phyloP scores from a whole-genome alignment of 108 stramenopile genomes.

The Nitzschia inconspicua region DNA sequence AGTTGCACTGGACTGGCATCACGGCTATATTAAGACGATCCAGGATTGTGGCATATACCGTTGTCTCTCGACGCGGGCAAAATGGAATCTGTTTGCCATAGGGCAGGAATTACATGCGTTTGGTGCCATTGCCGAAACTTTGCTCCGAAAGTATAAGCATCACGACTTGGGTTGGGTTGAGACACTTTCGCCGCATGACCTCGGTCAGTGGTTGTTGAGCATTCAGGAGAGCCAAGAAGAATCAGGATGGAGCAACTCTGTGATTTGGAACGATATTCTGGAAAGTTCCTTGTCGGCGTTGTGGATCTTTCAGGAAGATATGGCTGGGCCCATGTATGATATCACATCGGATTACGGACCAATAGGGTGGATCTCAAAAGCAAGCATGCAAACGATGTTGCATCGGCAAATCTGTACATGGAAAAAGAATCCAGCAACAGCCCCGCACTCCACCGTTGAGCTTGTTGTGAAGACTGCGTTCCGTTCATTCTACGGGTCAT shows the following conservation, averaged over 20 bases:
- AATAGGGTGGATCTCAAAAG: slow-evolving; percentile 23
- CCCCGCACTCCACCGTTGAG: neutral
- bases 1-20: slow-evolving; percentile 45
- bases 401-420: slow-evolving; percentile 19
- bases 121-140: slow-evolving; percentile 8
- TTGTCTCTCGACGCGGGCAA: slow-evolving; percentile 8
- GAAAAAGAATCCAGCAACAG: slow-evolving; percentile 10
- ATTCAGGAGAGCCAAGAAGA: neutral
- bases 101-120: slow-evolving; percentile 45
- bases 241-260: neutral
- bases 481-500: slow-evolving; percentile 19
- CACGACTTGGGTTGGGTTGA: neutral
- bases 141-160: neutral
- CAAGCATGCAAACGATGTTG: slow-evolving; percentile 24
- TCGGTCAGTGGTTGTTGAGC: slow-evolving; percentile 28
- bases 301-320: slow-evolving; percentile 18
- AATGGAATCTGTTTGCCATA: slow-evolving; percentile 36
- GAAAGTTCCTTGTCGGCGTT: slow-evolving; percentile 2
- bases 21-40: slow-evolving; percentile 17
- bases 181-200: slow-evolving; percentile 10
- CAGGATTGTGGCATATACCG: slow-evolving; percentile 37
- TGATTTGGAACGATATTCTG: slow-evolving; percentile 17
- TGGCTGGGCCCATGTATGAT: slow-evolving; percentile 18
- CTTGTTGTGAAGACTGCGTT: slow-evolving; percentile 24
- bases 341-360: slow-evolving; percentile 14